Percentiles rank a stretch among this genome's conserved stretches.
phyloP scores from a whole-genome alignment of 345 rosid genomes.

The Euphorbia pulcherrima region DNA sequence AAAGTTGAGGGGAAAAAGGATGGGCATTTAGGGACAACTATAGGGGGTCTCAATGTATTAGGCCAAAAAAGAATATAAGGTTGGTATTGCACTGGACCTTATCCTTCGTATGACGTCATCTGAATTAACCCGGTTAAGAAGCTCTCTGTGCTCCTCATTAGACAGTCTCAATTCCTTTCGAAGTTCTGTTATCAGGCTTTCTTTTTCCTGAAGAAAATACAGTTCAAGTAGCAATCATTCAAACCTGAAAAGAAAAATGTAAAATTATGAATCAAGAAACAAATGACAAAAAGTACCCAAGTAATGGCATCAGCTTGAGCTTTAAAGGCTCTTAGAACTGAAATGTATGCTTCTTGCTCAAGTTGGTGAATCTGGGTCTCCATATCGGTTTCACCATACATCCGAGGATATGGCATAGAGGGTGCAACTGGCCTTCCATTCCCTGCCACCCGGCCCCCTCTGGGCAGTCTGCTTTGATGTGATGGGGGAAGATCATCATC shows the following conservation, averaged over 20 bases:
- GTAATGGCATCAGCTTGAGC: conserved; percentile 94
- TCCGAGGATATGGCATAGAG: conserved; percentile 56
- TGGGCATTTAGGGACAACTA: too few species aligned
- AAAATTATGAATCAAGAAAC: conserved; percentile 19
- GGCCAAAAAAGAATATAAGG: too few species aligned
- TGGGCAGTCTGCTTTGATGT: conserved; percentile 54
- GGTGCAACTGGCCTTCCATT: conserved; percentile 58
- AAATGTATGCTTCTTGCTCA: conserved; percentile 78
- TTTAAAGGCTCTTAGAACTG: conserved; percentile 84
- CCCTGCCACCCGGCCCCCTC: conserved; percentile 57
- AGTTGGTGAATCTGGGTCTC: conserved; percentile 81
- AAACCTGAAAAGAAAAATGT: conserved; percentile 31
- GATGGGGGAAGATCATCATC: conserved; percentile 86
- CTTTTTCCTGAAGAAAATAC: conserved; percentile 68
- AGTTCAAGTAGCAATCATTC: conserved; percentile 33
- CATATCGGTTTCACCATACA: conserved; percentile 77
- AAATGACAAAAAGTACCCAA: conserved; percentile 52
- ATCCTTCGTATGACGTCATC: conserved; percentile 68
- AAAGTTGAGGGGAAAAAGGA: too few species aligned
- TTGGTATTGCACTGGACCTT: conserved; percentile 42
- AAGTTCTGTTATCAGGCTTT: conserved; percentile 75
- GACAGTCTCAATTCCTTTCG: conserved; percentile 79
- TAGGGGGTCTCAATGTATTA: too few species aligned
- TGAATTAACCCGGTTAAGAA: conserved; percentile 62
- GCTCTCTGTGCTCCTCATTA: conserved; percentile 86